Percentiles rank a stretch among this genome's conserved stretches.
These are phyloP conservation scores for Grosmannia serpens DNA, from an alignment of 2,329 filamentous ascomycete species.

Conservation along the genomic window DNA sequence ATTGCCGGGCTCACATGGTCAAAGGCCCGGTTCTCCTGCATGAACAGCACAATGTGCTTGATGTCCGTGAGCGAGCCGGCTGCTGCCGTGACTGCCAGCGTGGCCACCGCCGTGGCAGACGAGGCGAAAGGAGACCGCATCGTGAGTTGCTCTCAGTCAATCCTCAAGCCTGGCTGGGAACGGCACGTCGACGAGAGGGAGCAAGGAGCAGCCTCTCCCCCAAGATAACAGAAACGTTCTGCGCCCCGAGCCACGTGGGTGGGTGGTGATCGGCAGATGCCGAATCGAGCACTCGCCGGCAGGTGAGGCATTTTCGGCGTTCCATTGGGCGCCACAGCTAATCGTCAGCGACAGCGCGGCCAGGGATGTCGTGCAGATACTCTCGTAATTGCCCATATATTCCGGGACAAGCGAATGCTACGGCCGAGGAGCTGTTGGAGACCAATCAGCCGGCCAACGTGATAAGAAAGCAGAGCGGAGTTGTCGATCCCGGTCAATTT, in stretches of 20 bases:
- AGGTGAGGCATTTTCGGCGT: too few relatives aligned
- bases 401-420: not conserved
- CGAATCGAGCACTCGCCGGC: too few relatives aligned
- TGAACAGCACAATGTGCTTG: constrained; percentile 46
- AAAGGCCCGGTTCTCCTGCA: constrained; percentile 35
- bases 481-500: not conserved
- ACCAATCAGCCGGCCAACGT: not conserved
- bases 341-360: too few relatives aligned
- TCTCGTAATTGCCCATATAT: not conserved
- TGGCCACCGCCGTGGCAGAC: not conserved
- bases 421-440: not conserved
- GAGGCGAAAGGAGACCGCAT: not conserved
- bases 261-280: too few relatives aligned
- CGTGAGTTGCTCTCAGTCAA: not conserved
- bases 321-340: too few relatives aligned
- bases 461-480: not conserved
- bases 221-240: too few relatives aligned
- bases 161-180: too few relatives aligned
- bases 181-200: not conserved
- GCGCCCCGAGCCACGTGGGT: too few relatives aligned
- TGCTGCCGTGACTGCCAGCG: not conserved
- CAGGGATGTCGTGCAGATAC: not conserved
- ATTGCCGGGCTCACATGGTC: constrained; percentile 12
- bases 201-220: not conserved
- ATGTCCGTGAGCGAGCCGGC: constrained; percentile 26